These are phyloP conservation scores for Gypsophila paniculata DNA, from an alignment of 179 eudicot species.

Conservation along the genomic window DNA sequence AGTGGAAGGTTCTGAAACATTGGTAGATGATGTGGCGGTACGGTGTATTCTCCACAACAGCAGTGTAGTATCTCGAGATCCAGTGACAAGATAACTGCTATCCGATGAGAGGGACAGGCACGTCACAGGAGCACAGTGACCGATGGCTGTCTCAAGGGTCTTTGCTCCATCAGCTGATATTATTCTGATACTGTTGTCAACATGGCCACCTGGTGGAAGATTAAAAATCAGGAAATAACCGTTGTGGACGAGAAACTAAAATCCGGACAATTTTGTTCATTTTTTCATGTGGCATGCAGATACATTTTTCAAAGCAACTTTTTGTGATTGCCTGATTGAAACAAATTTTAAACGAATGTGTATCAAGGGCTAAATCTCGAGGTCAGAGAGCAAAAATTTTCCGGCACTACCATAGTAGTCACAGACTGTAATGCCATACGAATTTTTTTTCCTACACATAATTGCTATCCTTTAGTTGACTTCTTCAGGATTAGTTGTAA, in stretches of 20 bases:
- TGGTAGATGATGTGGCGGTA: slow-evolving; percentile 40
- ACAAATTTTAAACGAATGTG: neutral
- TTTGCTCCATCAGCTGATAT: slow-evolving; percentile 84
- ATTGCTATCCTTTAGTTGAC: neutral
- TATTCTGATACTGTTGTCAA: slow-evolving; percentile 74
- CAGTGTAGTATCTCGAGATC: slow-evolving; percentile 80
- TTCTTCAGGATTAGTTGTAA: neutral
- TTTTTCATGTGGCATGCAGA: neutral
- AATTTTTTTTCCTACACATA: neutral
- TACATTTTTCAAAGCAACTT: neutral
- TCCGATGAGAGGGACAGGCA: slow-evolving; percentile 79
- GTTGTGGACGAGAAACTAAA: neutral
- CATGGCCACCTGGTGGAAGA: slow-evolving; percentile 77
- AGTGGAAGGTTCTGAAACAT: slow-evolving; percentile 47
- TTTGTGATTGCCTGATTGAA: neutral
- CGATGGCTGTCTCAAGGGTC: slow-evolving; percentile 82
- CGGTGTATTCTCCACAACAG: slow-evolving; percentile 81
- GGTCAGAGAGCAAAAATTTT: too few species aligned
- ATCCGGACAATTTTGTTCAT: neutral
- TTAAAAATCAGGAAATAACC: slow-evolving; percentile 4
- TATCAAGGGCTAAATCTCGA: neutral
- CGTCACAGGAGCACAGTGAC: slow-evolving; percentile 93
- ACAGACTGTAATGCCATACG: neutral
- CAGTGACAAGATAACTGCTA: slow-evolving; percentile 83
- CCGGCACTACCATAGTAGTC: neutral